Percentiles rank a stretch among this genome's conserved stretches.
These are phyloP conservation scores for Blastobotrys terrestris DNA, from an alignment of 805 yeast genomes.

Conservation along the genomic window DNA sequence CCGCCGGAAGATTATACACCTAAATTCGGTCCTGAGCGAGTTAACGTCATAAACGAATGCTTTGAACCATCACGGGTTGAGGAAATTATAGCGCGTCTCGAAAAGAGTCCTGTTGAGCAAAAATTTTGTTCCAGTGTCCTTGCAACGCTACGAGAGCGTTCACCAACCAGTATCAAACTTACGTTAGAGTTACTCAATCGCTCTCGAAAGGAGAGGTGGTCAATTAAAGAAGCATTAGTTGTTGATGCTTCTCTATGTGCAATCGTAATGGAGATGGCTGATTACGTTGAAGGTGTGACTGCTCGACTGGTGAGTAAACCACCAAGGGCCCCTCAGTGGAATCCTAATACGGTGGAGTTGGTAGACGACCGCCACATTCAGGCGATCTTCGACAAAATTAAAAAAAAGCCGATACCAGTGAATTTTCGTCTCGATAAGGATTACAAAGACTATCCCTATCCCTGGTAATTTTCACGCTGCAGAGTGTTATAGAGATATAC, in stretches of 20 bases:
- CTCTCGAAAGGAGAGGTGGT: conserved; percentile 43
- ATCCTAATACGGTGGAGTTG: conserved; percentile 37
- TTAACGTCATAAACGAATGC: conserved; percentile 53
- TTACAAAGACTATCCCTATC: neutral
- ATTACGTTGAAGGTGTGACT: conserved; percentile 46
- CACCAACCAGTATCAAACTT: conserved; percentile 67
- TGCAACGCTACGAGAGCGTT: conserved; percentile 52
- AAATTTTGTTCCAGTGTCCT: conserved; percentile 57
- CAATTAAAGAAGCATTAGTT: conserved; percentile 58
- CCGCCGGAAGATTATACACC: neutral
- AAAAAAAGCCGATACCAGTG: neutral
- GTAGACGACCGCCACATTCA: conserved; percentile 14
- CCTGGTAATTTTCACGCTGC: neutral
- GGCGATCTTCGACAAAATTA: neutral
- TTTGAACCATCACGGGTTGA: conserved; percentile 48
- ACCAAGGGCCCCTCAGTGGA: conserved; percentile 42
- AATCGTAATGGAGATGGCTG: conserved; percentile 51
- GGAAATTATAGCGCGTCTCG: conserved; percentile 47
- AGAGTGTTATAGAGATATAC: too few species aligned
- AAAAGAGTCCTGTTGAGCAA: conserved; percentile 39
- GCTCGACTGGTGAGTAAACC: conserved; percentile 47
- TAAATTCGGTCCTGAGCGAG: neutral
- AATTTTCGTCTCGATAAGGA: neutral
- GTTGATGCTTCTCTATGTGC: conserved; percentile 71
- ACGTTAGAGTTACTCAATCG: conserved; percentile 55